Percentiles rank a stretch among this genome's conserved stretches.
Conservation (phyloP, 2,329 filamentous ascomycete genomes). For the Pseudopyricularia javanii region DNA sequence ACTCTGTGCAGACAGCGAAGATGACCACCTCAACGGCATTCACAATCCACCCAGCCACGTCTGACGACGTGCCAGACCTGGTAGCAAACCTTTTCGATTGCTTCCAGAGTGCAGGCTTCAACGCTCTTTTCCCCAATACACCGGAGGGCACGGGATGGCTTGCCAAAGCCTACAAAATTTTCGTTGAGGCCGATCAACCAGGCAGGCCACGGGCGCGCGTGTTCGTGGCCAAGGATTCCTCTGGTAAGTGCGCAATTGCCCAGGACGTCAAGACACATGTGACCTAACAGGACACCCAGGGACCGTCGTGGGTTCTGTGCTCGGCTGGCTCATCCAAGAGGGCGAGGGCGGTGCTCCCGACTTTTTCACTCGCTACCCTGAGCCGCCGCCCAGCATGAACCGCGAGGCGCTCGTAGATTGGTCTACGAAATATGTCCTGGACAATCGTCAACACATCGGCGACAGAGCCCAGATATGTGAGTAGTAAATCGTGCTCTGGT, state of each 20-base stretch:
- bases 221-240: background rate
- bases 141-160: background rate
- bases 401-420: background rate
- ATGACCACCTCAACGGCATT: background rate
- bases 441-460: background rate
- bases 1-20: background rate
- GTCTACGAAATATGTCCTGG: background rate
- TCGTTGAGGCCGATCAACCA: background rate
- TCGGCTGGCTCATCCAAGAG: background rate
- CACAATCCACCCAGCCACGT: background rate
- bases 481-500: background rate
- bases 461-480: background rate
- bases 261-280: too few species aligned
- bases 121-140: background rate
- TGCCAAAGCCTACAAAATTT: background rate
- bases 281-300: background rate
- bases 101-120: background rate
- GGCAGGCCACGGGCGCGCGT: background rate
- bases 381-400: background rate
- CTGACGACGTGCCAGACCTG: background rate
- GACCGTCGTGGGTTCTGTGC: background rate
- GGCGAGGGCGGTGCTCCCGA: background rate
- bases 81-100: background rate
- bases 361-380: background rate
- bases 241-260: background rate